Evolutionary conservation across 257 asterid genomes (phyloP).

Genomic region (Verbena officinalis): DNA sequence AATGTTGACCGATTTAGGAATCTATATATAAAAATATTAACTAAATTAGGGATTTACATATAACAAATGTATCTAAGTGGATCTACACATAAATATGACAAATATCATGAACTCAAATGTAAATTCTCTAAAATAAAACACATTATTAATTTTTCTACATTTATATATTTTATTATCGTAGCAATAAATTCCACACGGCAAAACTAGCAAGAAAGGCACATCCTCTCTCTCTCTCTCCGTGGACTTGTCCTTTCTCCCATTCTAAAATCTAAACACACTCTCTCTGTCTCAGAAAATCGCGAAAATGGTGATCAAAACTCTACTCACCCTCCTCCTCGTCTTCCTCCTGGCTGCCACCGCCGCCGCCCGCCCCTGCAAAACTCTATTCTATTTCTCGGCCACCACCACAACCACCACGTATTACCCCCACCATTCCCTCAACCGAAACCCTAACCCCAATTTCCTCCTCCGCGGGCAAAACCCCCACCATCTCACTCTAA

Average conservation of each 20-base stretch:
- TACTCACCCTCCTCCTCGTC: slow-evolving; percentile 35
- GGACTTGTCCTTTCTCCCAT: background rate
- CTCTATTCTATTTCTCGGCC: slow-evolving; percentile 57
- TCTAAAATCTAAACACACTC: background rate
- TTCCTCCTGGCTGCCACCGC: slow-evolving; percentile 36
- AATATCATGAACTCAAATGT: no score
- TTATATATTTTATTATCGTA: no score
- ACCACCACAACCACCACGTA: slow-evolving; percentile 41
- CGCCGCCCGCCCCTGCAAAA: slow-evolving; percentile 70
- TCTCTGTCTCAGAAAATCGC: background rate
- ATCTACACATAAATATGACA: no score
- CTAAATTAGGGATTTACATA: no score
- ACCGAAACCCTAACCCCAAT: slow-evolving; percentile 42
- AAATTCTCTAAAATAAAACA: no score
- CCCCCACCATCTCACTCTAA: slow-evolving; percentile 45
- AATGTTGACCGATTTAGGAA: no score
- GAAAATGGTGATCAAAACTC: slow-evolving; percentile 46
- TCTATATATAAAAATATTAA: no score
- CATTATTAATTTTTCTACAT: no score
- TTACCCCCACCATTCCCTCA: slow-evolving; percentile 28
- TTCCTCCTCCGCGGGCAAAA: slow-evolving; percentile 19
- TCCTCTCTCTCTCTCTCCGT: background rate
- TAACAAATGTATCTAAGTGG: no score
- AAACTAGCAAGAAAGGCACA: slow-evolving; percentile 8
- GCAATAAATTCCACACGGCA: background rate